Evolutionary conservation across 1,139 yeast genomes (phyloP).

Genomic region (Yamadazyma taylorii): DNA sequence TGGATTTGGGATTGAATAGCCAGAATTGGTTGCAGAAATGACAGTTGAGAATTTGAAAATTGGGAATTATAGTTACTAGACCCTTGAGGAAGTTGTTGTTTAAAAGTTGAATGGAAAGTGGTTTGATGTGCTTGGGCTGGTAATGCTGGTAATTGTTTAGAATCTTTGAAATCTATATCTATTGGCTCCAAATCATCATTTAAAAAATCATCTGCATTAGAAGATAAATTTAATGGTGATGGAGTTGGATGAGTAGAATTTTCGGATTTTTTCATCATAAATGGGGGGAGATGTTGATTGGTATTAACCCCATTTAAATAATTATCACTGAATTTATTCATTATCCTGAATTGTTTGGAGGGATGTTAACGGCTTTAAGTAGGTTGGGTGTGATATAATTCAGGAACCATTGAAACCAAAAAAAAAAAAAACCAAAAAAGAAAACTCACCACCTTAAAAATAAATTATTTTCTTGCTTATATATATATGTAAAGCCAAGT

Average conservation of each 20-base stretch:
- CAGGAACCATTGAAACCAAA: no score
- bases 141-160: conserved; percentile 5
- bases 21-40: conserved; percentile 5
- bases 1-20: conserved; percentile 1
- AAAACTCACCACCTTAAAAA: no score
- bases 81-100: conserved; percentile 1
- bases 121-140: conserved; percentile 2
- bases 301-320: no score
- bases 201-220: conserved; percentile 9
- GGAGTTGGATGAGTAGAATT: conserved; percentile 10
- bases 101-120: conserved; percentile 1
- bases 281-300: conserved; percentile 5
- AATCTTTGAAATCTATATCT: conserved; percentile 8
- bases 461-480: no score
- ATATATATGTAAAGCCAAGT: no score
- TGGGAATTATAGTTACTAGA: no score
- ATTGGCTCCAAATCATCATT: conserved; percentile 8
- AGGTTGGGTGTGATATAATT: no score
- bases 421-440: no score
- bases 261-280: conserved; percentile 5
- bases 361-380: no score
- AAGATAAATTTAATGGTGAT: conserved; percentile 15
- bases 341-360: no score
- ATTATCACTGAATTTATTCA: conserved; percentile 1
- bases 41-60: background rate